Conservation (phyloP, 2,329 filamentous ascomycete genomes). For the Helotiales sp. region DNA sequence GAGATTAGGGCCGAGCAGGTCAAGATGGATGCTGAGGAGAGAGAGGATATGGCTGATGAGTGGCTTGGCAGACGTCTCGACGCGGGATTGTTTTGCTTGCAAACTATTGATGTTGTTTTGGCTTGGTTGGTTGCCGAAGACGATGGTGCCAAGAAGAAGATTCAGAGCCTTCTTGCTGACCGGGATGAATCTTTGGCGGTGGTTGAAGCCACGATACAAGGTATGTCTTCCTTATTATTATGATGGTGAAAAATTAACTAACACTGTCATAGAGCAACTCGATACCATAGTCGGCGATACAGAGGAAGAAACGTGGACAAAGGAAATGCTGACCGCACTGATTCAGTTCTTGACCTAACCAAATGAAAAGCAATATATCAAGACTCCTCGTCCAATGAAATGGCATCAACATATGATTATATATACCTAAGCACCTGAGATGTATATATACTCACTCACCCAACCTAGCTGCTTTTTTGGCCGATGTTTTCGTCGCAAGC, state of each 20-base stretch:
- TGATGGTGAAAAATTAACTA: conserved; percentile 19
- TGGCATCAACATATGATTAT: neutral
- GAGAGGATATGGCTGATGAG: conserved; percentile 66
- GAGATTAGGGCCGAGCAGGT: conserved; percentile 64
- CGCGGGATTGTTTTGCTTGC: conserved; percentile 81
- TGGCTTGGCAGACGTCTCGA: conserved; percentile 79
- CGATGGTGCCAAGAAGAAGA: conserved; percentile 68
- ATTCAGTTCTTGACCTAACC: conserved; percentile 50
- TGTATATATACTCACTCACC: neutral
- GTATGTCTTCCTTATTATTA: conserved; percentile 45
- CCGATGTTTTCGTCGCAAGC: neutral
- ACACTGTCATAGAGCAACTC: conserved; percentile 58
- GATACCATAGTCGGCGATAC: conserved; percentile 59
- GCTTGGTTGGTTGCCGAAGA: conserved; percentile 95
- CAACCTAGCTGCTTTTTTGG: neutral
- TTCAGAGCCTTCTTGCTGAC: conserved; percentile 68
- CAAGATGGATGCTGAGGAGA: conserved; percentile 60
- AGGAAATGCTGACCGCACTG: conserved; percentile 70
- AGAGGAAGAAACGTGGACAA: conserved; percentile 57
- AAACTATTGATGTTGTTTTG: conserved; percentile 82
- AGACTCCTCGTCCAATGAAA: neutral
- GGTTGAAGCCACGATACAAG: conserved; percentile 70
- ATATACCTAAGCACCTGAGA: too few species aligned
- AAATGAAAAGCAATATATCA: conserved; percentile 17
- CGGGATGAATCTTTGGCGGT: conserved; percentile 67